Conservation (phyloP, 83 land plant genomes). For the Thuja plicata region DNA sequence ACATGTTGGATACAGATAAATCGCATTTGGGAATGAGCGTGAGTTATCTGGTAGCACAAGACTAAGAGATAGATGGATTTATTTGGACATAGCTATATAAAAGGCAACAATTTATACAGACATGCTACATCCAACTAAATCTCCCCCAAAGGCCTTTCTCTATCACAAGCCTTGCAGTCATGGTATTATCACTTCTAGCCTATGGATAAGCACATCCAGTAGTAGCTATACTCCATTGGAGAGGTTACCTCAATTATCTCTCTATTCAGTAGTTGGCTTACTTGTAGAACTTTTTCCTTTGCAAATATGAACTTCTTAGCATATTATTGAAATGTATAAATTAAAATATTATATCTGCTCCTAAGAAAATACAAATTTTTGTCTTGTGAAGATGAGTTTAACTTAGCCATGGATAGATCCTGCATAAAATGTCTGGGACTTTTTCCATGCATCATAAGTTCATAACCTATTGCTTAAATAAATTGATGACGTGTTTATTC, state of each 20-base stretch:
- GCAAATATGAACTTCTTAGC: background rate
- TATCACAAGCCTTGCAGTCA: background rate
- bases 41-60: background rate
- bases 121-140: background rate
- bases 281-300: background rate
- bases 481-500: background rate
- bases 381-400: background rate
- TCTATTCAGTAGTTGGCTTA: background rate
- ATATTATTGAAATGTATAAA: background rate
- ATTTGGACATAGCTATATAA: background rate
- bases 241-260: background rate
- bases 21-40: background rate
- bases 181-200: background rate
- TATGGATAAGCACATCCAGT: background rate
- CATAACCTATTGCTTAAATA: background rate
- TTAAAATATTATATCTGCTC: background rate
- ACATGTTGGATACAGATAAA: background rate
- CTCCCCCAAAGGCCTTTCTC: background rate
- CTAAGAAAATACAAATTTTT: background rate
- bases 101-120: background rate
- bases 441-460: background rate
- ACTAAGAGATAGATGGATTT: background rate
- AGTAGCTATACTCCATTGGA: background rate
- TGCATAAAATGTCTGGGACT: background rate
- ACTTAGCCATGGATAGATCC: background rate